Evolutionary conservation across 108 stramenopile genomes (phyloP).

Genomic region (Skeletonema marinoi): DNA sequence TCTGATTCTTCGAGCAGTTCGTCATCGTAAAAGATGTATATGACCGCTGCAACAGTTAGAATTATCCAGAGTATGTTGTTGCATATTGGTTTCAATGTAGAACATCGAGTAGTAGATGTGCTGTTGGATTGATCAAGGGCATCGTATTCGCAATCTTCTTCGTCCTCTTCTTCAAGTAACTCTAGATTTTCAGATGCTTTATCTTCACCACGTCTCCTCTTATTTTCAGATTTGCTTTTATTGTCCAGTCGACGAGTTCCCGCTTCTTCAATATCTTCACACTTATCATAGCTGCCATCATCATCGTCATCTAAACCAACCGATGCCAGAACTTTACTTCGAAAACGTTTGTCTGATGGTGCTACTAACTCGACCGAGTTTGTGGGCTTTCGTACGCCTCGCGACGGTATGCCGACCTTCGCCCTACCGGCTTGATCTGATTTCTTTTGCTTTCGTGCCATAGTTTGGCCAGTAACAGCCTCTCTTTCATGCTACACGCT

Average conservation of each 20-base stretch:
- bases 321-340: constrained; percentile 10
- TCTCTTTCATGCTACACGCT: too few species aligned
- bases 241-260: not conserved
- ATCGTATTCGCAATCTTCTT: constrained; percentile 2
- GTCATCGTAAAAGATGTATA: constrained; percentile 20
- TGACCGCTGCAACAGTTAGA: not conserved
- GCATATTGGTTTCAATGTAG: not conserved
- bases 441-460: not conserved
- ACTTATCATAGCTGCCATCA: not conserved
- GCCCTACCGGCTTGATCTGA: not conserved
- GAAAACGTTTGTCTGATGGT: not conserved
- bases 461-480: not conserved
- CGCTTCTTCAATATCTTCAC: not conserved
- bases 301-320: constrained; percentile 21
- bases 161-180: constrained; percentile 21
- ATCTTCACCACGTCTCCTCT: not conserved
- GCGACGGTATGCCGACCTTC: not conserved
- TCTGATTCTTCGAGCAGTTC: not conserved
- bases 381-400: not conserved
- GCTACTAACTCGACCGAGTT: not conserved
- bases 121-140: not conserved
- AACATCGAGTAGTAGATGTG: not conserved
- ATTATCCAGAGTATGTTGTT: constrained; percentile 17
- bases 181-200: not conserved
- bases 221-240: not conserved